These are phyloP conservation scores for Arachis hypogaea DNA, from an alignment of 306 rosid species.

Conservation along the genomic window DNA sequence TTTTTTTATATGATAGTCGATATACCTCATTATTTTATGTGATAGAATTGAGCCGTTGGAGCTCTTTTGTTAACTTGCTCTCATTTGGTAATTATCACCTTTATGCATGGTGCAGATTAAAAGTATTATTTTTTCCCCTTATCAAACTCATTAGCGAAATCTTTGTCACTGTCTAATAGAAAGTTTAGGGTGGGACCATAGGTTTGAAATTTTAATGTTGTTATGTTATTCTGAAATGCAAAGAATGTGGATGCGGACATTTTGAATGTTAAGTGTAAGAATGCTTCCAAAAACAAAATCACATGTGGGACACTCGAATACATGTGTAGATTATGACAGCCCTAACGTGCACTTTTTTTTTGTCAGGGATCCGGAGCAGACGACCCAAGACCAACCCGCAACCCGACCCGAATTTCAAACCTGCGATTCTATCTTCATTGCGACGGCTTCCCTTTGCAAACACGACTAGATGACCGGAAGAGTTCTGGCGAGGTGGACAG, in stretches of 20 bases:
- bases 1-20: too few relatives aligned
- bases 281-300: background rate
- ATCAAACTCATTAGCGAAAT: background rate
- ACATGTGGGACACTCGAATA: background rate
- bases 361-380: too few relatives aligned
- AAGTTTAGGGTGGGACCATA: background rate
- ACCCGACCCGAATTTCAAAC: too few relatives aligned
- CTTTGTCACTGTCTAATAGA: background rate
- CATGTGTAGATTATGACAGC: background rate
- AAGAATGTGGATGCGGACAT: background rate
- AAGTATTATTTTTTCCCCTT: too few relatives aligned
- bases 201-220: background rate
- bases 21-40: too few relatives aligned
- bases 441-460: too few relatives aligned
- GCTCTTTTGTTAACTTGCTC: background rate
- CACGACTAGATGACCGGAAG: too few relatives aligned
- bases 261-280: background rate
- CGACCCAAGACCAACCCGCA: too few relatives aligned
- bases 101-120: background rate
- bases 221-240: background rate
- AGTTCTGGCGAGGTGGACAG: too few relatives aligned
- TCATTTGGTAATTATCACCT: background rate
- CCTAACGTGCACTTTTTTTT: background rate
- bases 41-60: slow-evolving; percentile 4
- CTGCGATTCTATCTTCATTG: too few relatives aligned